Percentiles rank a stretch among this genome's conserved stretches.
Evolutionary conservation across 2,329 filamentous ascomycete species (phyloP).

Genomic region (Aurifilum marmelostoma): DNA sequence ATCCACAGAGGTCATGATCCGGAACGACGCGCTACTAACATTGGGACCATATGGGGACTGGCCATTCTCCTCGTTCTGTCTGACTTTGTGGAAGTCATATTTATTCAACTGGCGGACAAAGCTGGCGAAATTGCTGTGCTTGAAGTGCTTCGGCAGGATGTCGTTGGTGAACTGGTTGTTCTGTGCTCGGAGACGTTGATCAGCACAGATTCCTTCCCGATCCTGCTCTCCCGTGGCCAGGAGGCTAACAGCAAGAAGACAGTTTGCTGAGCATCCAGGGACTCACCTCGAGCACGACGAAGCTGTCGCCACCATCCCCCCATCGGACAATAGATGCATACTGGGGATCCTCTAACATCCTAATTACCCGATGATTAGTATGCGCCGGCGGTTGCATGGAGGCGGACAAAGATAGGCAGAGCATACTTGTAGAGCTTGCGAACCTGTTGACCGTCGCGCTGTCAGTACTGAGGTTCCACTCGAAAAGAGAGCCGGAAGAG

Average conservation of each 20-base stretch:
- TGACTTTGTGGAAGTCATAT: constrained; percentile 98
- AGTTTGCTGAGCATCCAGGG: constrained; percentile 3
- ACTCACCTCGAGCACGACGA: constrained; percentile 92
- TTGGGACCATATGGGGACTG: constrained; percentile 80
- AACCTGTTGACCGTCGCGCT: constrained; percentile 61
- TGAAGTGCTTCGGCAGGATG: constrained; percentile 97
- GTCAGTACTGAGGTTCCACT: not conserved
- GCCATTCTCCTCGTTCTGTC: constrained; percentile 84
- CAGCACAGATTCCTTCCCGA: not conserved
- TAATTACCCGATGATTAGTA: constrained; percentile 45
- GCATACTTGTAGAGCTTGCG: constrained; percentile 97
- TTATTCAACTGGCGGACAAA: constrained; percentile 96
- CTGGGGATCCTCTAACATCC: constrained; percentile 94
- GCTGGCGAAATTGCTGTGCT: constrained; percentile 97
- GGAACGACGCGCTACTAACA: constrained; percentile 47
- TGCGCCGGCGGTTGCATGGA: constrained; percentile 9
- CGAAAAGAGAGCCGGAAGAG: not conserved
- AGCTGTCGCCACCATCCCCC: constrained; percentile 93
- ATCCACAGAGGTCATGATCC: not conserved
- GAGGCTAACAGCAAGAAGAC: constrained; percentile 11
- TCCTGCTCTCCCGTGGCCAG: constrained; percentile 15
- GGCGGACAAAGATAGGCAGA: constrained; percentile 23
- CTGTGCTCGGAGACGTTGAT: constrained; percentile 50
- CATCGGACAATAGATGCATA: constrained; percentile 93
- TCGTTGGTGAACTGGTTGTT: constrained; percentile 98